These are phyloP conservation scores for Globisporangium paroecandrum DNA, from an alignment of 352 stramenopile genomes.

Conservation along the genomic window DNA sequence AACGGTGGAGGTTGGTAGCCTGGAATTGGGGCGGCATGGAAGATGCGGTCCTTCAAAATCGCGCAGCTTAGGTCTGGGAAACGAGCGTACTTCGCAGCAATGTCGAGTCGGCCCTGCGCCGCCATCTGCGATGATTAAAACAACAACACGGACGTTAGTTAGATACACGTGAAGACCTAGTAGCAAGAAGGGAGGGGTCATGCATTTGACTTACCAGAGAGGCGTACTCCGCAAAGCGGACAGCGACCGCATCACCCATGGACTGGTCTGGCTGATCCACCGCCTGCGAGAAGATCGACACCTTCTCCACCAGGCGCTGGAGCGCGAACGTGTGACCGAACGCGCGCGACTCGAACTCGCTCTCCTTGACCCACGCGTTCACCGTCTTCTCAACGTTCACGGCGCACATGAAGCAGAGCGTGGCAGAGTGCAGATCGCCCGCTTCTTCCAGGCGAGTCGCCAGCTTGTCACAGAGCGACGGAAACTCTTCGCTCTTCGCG, in stretches of 20 bases:
- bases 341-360: slow-evolving; percentile 68
- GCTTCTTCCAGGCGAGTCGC: slow-evolving; percentile 89
- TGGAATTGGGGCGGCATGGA: slow-evolving; percentile 70
- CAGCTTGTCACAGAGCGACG: slow-evolving; percentile 92
- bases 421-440: slow-evolving; percentile 89
- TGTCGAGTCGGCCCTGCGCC: slow-evolving; percentile 89
- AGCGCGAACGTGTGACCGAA: slow-evolving; percentile 79
- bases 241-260: slow-evolving; percentile 84
- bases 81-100: slow-evolving; percentile 91
- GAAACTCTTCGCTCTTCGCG: slow-evolving; percentile 96
- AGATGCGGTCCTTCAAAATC: slow-evolving; percentile 87
- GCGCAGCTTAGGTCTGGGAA: slow-evolving; percentile 71
- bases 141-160: not conserved
- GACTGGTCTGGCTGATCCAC: slow-evolving; percentile 81
- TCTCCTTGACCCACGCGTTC: slow-evolving; percentile 89
- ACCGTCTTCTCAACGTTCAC: slow-evolving; percentile 88
- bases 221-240: slow-evolving; percentile 92
- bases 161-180: not conserved
- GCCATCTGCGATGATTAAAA: slow-evolving; percentile 66
- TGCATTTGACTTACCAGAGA: slow-evolving; percentile 40
- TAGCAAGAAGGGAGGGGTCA: not conserved
- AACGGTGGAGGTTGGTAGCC: slow-evolving; percentile 80
- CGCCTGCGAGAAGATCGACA: slow-evolving; percentile 92
- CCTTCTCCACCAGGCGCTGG: slow-evolving; percentile 96
- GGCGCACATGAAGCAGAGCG: slow-evolving; percentile 97